Base-by-base conservation (phyloP, 2,329 filamentous ascomycete species). In the Mycosphaerelloides madeirae region DNA sequence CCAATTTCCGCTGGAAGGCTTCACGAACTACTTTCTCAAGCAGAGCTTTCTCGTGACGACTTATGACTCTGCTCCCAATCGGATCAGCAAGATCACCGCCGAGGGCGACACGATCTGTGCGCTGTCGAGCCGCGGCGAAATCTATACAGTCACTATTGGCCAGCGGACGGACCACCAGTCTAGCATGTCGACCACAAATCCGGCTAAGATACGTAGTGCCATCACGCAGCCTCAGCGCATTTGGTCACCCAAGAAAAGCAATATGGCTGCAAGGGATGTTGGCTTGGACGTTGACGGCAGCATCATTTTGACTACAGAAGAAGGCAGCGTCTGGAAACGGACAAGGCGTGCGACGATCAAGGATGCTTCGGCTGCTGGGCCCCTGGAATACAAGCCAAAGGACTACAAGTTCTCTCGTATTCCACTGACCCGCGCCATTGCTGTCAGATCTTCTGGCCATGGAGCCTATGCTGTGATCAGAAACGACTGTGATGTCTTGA, bases 391-490 rank as follows among this genome's bases (percentile, higher is more conserved):
- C 28, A 85, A 81, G 57, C 78, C 80, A 11, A 95, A 94, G 55
- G 89, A 95, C 61, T 95, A 94, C 72, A 98, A 98, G 63, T 98
- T 97, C 56, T 83, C 91, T 58, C 83, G 93, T 45, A 81, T 98
- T 7, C 85, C 93, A 1, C 79, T 98, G 44, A 95, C 88, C 1
- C 83, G 89, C 29, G 87, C 94, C 12, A 77, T 85, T 25, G 83
- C 83, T 3, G 90, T 97, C 6, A 79, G 89, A 53, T 91, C 89
- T 56, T 97, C 93, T 28, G 80, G 84, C 0, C 95, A 87, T 66
- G 93, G 93, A 3, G 87, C 91, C 0, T 97, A 91, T 70, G 86
- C 88, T 28, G 89, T 88, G 3, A 78, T 95, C 35, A 81, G 93
- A 36, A 84, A 85, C 59, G 90, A 96, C 57, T 87, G 83, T 51